Evolutionary conservation across 371 early-diverging fungal genomes (phyloP), one percentile per base, ranked within the genome.

Genomic region (Homolaphlyctis polyrhiza): DNA sequence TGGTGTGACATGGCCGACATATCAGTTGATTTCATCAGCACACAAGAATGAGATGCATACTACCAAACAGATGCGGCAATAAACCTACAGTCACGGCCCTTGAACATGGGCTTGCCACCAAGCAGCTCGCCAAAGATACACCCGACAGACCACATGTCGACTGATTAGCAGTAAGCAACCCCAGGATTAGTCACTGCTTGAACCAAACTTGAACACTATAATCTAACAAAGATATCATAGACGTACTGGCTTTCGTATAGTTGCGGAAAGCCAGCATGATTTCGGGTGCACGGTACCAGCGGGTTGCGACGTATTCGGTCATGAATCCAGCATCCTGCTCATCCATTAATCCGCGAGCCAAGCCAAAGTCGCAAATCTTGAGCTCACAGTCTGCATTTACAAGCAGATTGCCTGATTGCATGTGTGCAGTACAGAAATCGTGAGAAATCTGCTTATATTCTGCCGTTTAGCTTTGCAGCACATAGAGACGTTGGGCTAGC

Each of bases 131-230:
- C 95, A 69, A 98, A 90, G 62, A 99, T 98, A 78, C 99, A 98
- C 27, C 99, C 99, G n/a, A 96, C 84, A 76, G 93, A 93, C 99
- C 99, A 99, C 70, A 99, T 93, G 79, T 99, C 99, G 35, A 99
- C 93, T 87, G 30, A 5, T 36, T 0, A 60, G 62, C 21, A 57
- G 11, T 35, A 25, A 48, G 45, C 29, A 29, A 57, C 58, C n/a
- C n/a, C n/a, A n/a, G n/a, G n/a, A n/a, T 59, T 57, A 54, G 29
- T 25, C 30, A 57, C 35, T 29, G 14, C 1, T 32, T n/a, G 14
- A 36, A 64, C 21, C n/a, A 4, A 1, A 27, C 18, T 13, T 52
- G 64, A 25, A 14, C 25, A 52, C 21, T 16, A 52, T 1, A 63
- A 52, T 28, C n/a, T n/a, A 18, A 35, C 28, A 29, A 18, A 30